Evolutionary conservation across 805 yeast genomes (phyloP).

Genomic region (Pichia exigua): DNA sequence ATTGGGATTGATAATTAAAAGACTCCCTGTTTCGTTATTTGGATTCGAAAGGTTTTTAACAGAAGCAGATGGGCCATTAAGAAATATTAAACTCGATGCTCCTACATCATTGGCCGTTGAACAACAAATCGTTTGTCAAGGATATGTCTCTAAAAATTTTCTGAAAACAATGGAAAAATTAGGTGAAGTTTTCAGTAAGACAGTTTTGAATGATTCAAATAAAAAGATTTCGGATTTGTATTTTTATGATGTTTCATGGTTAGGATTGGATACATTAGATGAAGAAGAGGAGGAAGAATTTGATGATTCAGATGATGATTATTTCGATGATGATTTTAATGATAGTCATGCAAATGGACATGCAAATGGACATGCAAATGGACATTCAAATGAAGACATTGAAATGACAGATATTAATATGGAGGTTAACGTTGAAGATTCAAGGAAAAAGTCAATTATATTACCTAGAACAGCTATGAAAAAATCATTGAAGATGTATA

Average conservation of each 20-base stretch:
- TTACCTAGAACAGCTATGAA: slow-evolving; percentile 2
- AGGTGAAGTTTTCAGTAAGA: slow-evolving; percentile 39
- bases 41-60: slow-evolving; percentile 52
- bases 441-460: neutral
- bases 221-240: slow-evolving; percentile 47
- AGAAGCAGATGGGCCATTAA: slow-evolving; percentile 42
- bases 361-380: neutral
- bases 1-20: slow-evolving; percentile 38
- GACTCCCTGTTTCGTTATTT: slow-evolving; percentile 48
- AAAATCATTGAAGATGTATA: slow-evolving; percentile 11
- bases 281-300: slow-evolving; percentile 10
- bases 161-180: slow-evolving; percentile 34
- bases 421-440: neutral
- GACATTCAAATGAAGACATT: neutral
- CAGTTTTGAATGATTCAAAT: slow-evolving; percentile 32
- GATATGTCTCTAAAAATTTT: slow-evolving; percentile 40
- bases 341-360: neutral
- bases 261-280: slow-evolving; percentile 29
- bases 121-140: slow-evolving; percentile 54
- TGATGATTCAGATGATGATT: neutral
- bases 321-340: neutral
- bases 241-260: slow-evolving; percentile 62
- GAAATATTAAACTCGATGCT: slow-evolving; percentile 32
- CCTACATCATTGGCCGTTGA: slow-evolving; percentile 43
- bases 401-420: neutral